These are phyloP conservation scores for Polyplosphaeria fusca DNA, from an alignment of 495 filamentous ascomycete genomes.

Conservation along the genomic window DNA sequence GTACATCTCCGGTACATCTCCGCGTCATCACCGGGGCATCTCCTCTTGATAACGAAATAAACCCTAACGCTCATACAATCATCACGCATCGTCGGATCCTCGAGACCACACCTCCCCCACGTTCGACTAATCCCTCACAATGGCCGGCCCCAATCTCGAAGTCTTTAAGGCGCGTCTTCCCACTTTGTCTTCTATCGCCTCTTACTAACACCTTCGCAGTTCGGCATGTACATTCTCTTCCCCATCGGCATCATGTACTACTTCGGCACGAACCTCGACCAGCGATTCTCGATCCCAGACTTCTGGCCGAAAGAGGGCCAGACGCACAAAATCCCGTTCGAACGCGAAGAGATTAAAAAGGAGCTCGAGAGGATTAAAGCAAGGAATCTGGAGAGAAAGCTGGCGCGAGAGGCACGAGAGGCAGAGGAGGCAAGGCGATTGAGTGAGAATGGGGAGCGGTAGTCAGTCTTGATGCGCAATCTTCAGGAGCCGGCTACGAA, in stretches of 20 bases:
- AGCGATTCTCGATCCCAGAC: slow-evolving; percentile 76
- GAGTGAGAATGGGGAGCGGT: no score
- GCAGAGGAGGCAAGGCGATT: slow-evolving; percentile 12
- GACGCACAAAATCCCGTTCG: slow-evolving; percentile 83
- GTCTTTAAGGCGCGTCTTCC: slow-evolving; percentile 75
- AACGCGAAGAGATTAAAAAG: slow-evolving; percentile 68
- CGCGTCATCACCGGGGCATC: slow-evolving; percentile 17
- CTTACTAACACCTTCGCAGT: slow-evolving; percentile 52
- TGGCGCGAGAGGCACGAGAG: slow-evolving; percentile 13
- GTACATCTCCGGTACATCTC: not conserved
- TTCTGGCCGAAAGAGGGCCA: slow-evolving; percentile 92
- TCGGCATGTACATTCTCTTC: slow-evolving; percentile 97
- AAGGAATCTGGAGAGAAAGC: slow-evolving; percentile 26
- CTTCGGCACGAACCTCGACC: slow-evolving; percentile 97
- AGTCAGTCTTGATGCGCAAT: no score
- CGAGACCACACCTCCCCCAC: not conserved
- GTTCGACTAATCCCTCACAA: slow-evolving; percentile 36
- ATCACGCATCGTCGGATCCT: not conserved
- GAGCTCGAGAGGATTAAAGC: slow-evolving; percentile 33
- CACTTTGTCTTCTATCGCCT: not conserved
- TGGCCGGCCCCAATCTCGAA: slow-evolving; percentile 89
- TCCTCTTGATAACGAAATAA: not conserved
- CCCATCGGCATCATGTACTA: slow-evolving; percentile 99
- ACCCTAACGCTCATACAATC: not conserved
- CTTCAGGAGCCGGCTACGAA: no score